Base-by-base conservation (phyloP, 805 yeast species). In the Cyberlindnera xishuangbannaensis region DNA sequence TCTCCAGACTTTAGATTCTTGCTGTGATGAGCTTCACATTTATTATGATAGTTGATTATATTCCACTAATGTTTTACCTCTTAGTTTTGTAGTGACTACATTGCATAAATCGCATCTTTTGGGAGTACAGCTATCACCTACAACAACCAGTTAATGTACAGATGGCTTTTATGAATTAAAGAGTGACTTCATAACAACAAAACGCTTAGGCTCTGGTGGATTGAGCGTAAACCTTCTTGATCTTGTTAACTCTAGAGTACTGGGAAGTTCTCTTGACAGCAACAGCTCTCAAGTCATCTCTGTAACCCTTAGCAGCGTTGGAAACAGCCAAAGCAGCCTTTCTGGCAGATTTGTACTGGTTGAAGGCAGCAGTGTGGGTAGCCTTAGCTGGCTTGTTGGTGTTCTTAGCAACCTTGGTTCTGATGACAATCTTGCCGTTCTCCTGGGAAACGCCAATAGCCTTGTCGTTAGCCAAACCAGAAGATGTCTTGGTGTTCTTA, bases 381-480 rank as follows among this genome's bases (percentile, higher is more conserved):
- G 59, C 37, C 59, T 64, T 61, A 46, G 64, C 53, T 54, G 74
- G 73, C 58, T 65, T 62, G 69, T 62, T 65, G 51, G 64, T 55
- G 59, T 62, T 53, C 57, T 67, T 64, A 50, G 59, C 56, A 46
- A 50, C 53, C 64, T 68, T 69, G 55, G 71, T 51, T 43, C 58
- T 40, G 36, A 67, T 55, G 41, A 58, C 55, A 50, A 69, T 56
- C 49, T 58, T 46, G 41, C 67, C 71, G 39, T 52, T 48, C 44
- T 55, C 46, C 52, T 47, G 51, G 43, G 59, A 44, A 47, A 69
- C 62, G 55, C 72, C 72, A 39, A 67, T 44, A 41, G 76, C 74
- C 61, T 65, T 67, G 52, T 58, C 57, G 64, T 65, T 67, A 48
- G 58, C 67, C 51, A 67, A 58, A 52, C 76, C 73, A 34, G 75